phyloP scores from a whole-genome alignment of 306 rosid genomes.

The Rosa chinensis region DNA sequence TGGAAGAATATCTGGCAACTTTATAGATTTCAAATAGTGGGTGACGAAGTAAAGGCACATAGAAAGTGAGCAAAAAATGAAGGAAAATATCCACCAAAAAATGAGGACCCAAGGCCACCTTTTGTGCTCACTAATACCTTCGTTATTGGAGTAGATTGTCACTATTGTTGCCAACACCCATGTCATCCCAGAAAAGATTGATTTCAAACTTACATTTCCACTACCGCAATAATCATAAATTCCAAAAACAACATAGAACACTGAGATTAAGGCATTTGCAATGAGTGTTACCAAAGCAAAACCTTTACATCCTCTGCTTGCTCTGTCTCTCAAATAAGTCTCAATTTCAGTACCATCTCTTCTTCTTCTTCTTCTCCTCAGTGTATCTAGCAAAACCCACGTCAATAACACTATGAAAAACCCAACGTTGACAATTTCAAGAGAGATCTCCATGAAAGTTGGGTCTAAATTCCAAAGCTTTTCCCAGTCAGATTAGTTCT shows the following conservation, averaged over 20 bases:
- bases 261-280: conserved; percentile 37
- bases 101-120: conserved; percentile 57
- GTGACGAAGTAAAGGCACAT: conserved; percentile 33
- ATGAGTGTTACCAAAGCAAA: conserved; percentile 32
- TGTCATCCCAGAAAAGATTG: conserved; percentile 40
- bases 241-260: conserved; percentile 43
- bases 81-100: conserved; percentile 68
- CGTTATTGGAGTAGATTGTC: conserved; percentile 39
- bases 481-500: background rate
- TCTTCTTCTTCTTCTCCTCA: conserved; percentile 31
- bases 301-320: conserved; percentile 9
- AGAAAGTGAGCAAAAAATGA: conserved; percentile 26
- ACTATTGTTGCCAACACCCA: conserved; percentile 64
- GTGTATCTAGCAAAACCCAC: conserved; percentile 55
- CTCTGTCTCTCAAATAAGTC: conserved; percentile 13
- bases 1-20: conserved; percentile 41
- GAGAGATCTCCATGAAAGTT: conserved; percentile 30
- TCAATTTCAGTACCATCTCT: background rate
- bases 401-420: conserved; percentile 46
- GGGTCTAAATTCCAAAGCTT: conserved; percentile 2
- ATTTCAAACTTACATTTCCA: conserved; percentile 23
- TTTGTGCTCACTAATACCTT: conserved; percentile 20
- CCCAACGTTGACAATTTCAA: conserved; percentile 43
- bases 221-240: conserved; percentile 30
- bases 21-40: conserved; percentile 22